Conservation (phyloP, 306 rosid species). For the Rosa multiflora region DNA sequence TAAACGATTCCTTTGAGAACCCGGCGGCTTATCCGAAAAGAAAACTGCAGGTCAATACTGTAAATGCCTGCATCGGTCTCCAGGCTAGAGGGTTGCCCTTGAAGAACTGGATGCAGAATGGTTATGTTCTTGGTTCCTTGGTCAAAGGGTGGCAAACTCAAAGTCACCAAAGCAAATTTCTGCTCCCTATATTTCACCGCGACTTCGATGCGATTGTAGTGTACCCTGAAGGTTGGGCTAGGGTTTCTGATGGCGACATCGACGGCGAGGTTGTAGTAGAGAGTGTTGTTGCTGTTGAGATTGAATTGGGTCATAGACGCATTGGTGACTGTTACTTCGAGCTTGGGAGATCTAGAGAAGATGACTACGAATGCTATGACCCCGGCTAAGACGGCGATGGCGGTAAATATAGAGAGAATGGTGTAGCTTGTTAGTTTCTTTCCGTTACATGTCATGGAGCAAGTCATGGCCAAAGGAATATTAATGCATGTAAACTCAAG, state of each 20-base stretch:
- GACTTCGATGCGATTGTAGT: constrained; percentile 20
- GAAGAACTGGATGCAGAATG: constrained; percentile 6
- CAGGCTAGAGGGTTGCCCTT: constrained; percentile 8
- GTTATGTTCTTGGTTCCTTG: constrained; percentile 27
- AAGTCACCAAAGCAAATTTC: constrained; percentile 13
- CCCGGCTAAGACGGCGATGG: neutral
- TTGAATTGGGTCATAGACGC: constrained; percentile 29
- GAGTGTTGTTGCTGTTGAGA: constrained; percentile 8
- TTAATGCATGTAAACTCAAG: neutral
- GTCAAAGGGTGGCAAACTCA: constrained; percentile 11
- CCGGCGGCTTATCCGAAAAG: constrained; percentile 10
- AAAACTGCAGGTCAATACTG: constrained; percentile 14
- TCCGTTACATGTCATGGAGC: neutral
- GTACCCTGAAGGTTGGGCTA: constrained; percentile 9
- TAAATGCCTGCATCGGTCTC: constrained; percentile 18
- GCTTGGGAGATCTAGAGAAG: constrained; percentile 11
- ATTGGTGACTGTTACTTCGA: constrained; percentile 10
- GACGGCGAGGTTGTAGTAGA: constrained; percentile 26
- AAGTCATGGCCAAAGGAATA: neutral
- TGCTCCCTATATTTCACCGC: neutral
- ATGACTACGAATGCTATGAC: constrained; percentile 1
- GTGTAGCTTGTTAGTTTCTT: neutral
- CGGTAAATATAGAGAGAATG: neutral
- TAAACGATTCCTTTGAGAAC: neutral
- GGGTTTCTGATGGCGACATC: constrained; percentile 22